phyloP scores from a whole-genome alignment of 2,329 filamentous ascomycete genomes.

The Bipolaris oryzae region DNA sequence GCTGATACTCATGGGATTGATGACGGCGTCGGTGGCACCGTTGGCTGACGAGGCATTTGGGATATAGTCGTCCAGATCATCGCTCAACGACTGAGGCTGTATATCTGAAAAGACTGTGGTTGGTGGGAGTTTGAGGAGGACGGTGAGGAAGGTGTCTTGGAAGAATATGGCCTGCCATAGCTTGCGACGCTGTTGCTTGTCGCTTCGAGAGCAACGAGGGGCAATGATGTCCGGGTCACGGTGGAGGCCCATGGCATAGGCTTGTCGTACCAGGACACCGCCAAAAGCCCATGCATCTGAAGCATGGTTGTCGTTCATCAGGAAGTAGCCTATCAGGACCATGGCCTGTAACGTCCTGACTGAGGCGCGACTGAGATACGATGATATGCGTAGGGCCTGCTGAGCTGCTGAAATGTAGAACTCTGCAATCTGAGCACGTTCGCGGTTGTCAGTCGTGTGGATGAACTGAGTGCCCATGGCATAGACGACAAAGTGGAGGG shows the following conservation, averaged over 20 bases:
- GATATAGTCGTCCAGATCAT: slow-evolving; percentile 68
- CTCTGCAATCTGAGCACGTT: slow-evolving; percentile 76
- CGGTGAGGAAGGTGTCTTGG: slow-evolving; percentile 81
- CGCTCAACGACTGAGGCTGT: slow-evolving; percentile 72
- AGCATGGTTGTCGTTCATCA: slow-evolving; percentile 85
- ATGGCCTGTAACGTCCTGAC: slow-evolving; percentile 77
- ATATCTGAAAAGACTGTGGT: slow-evolving; percentile 82
- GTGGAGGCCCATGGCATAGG: slow-evolving; percentile 81
- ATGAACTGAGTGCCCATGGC: slow-evolving; percentile 81
- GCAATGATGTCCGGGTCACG: slow-evolving; percentile 76
- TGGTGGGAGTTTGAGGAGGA: slow-evolving; percentile 76
- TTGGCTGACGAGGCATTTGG: slow-evolving; percentile 62
- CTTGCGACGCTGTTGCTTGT: slow-evolving; percentile 79
- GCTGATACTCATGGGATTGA: slow-evolving; percentile 59
- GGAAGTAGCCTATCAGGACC: slow-evolving; percentile 81
- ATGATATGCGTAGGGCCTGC: slow-evolving; percentile 75
- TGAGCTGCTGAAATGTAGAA: slow-evolving; percentile 83
- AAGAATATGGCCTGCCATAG: slow-evolving; percentile 82
- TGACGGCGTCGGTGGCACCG: slow-evolving; percentile 49
- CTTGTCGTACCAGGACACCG: slow-evolving; percentile 75
- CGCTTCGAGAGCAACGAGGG: slow-evolving; percentile 69
- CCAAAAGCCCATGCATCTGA: slow-evolving; percentile 84
- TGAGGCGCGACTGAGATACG: slow-evolving; percentile 76
- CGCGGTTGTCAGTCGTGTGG: slow-evolving; percentile 60
- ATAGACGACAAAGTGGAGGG: slow-evolving; percentile 76